Evolutionary conservation across 257 asterid genomes (phyloP).

Genomic region (Leptodermis oblonga): DNA sequence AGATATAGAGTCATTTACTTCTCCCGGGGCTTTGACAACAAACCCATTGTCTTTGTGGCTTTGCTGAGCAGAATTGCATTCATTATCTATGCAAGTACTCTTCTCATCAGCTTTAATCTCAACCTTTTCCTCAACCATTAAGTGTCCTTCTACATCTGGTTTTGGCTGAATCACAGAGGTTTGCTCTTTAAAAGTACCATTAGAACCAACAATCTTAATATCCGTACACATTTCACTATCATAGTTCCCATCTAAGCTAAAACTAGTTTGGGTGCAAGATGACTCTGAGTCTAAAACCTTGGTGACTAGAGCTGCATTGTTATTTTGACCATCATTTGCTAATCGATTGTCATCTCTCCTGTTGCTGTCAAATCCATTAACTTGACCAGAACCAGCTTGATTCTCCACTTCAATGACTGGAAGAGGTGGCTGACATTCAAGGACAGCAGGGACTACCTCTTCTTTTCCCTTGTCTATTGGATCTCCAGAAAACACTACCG

Average conservation of each 20-base stretch:
- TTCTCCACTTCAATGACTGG: constrained; percentile 34
- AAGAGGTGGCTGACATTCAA: constrained; percentile 36
- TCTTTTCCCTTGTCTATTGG: constrained; percentile 28
- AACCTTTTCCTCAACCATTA: constrained; percentile 33
- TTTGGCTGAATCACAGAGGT: constrained; percentile 24
- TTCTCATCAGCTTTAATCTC: constrained; percentile 36
- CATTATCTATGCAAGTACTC: constrained; percentile 28
- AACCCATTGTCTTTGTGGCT: constrained; percentile 38
- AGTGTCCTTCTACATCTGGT: constrained; percentile 32
- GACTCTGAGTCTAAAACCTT: constrained; percentile 60
- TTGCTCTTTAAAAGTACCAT: constrained; percentile 31
- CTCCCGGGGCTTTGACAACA: constrained; percentile 27
- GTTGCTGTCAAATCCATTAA: constrained; percentile 40
- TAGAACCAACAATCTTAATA: constrained; percentile 31
- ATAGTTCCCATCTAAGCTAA: constrained; percentile 38
- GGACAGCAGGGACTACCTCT: constrained; percentile 29
- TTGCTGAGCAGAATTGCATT: constrained; percentile 34
- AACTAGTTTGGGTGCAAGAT: constrained; percentile 43
- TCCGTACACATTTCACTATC: constrained; percentile 36
- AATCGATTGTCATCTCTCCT: constrained; percentile 28
- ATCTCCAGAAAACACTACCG: constrained; percentile 28
- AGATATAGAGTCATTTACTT: constrained; percentile 32
- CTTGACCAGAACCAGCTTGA: constrained; percentile 38
- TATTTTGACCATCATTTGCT: constrained; percentile 31
- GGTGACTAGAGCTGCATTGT: constrained; percentile 27